Percentiles rank a stretch among this genome's conserved stretches.
phyloP scores from a whole-genome alignment of 2,329 filamentous ascomycete species.

The Fusarium virguliforme region DNA sequence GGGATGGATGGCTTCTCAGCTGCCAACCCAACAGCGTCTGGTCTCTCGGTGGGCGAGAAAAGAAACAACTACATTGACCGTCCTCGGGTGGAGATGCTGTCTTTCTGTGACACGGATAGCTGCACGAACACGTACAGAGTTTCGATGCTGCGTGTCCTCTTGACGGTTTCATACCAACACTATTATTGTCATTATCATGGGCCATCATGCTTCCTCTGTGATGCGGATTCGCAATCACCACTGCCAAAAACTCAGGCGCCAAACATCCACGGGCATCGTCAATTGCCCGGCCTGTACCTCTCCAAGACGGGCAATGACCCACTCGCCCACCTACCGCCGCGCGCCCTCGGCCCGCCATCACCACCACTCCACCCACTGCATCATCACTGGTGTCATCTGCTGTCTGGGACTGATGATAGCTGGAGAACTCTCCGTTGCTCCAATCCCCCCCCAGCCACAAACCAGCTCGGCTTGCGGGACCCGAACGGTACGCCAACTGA shows the following conservation, averaged over 20 bases:
- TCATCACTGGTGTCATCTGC: slow-evolving; percentile 17
- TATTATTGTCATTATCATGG: neutral
- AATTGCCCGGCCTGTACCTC: neutral
- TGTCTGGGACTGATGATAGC: slow-evolving; percentile 30
- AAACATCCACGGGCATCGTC: neutral
- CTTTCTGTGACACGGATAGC: slow-evolving; percentile 36
- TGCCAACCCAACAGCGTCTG: slow-evolving; percentile 18
- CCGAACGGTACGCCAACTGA: neutral
- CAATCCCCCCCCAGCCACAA: slow-evolving; percentile 46
- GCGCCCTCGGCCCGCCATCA: slow-evolving; percentile 42
- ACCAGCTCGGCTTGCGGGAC: slow-evolving; percentile 27
- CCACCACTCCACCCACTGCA: slow-evolving; percentile 27
- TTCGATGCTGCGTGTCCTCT: neutral
- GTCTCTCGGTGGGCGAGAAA: slow-evolving; percentile 15
- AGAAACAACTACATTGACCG: slow-evolving; percentile 1
- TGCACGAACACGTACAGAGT: slow-evolving; percentile 42
- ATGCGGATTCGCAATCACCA: slow-evolving; percentile 22
- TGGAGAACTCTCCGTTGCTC: slow-evolving; percentile 27
- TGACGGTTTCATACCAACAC: neutral
- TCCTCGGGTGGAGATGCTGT: slow-evolving; percentile 16
- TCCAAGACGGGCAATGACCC: slow-evolving; percentile 17
- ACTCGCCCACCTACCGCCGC: slow-evolving; percentile 24
- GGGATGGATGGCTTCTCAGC: neutral
- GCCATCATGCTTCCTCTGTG: slow-evolving; percentile 3
- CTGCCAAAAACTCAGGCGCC: slow-evolving; percentile 16